phyloP scores from a whole-genome alignment of 139 green algal species.

The Chlamydomonas urium region DNA sequence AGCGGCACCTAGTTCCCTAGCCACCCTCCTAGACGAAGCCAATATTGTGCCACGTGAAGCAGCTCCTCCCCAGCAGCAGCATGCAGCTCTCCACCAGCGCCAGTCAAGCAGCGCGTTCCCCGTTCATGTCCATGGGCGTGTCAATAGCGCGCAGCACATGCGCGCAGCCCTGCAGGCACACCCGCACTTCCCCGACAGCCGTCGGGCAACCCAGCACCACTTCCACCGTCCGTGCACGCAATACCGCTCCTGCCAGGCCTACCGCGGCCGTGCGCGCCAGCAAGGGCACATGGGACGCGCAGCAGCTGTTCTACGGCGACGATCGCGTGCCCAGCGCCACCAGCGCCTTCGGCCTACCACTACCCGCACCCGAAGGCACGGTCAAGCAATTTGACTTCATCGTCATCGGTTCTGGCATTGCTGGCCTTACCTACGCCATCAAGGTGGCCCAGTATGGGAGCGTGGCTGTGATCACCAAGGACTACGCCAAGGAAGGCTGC shows the following conservation, averaged over 20 bases:
- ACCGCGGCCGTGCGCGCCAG: not conserved
- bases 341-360: not conserved
- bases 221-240: not conserved
- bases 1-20: not conserved
- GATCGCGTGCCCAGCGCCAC: not conserved
- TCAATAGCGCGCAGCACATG: not conserved
- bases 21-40: not conserved
- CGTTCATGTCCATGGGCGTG: not conserved
- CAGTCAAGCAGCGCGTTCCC: not conserved
- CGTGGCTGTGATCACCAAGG: constrained; percentile 95
- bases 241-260: constrained; percentile 20
- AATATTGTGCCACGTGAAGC: not conserved
- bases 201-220: not conserved
- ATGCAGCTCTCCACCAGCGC: not conserved
- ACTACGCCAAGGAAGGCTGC: constrained; percentile 70
- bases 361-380: not conserved
- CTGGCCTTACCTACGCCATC: constrained; percentile 92
- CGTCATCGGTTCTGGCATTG: constrained; percentile 93
- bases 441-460: constrained; percentile 86
- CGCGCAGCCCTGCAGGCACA: too few species aligned
- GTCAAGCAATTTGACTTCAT: constrained; percentile 80
- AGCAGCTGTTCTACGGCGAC: not conserved
- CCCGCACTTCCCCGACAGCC: not conserved
- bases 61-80: not conserved
- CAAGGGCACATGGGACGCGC: not conserved